Conservation (phyloP, 2,329 filamentous ascomycete genomes). For the Venturia asperata region DNA sequence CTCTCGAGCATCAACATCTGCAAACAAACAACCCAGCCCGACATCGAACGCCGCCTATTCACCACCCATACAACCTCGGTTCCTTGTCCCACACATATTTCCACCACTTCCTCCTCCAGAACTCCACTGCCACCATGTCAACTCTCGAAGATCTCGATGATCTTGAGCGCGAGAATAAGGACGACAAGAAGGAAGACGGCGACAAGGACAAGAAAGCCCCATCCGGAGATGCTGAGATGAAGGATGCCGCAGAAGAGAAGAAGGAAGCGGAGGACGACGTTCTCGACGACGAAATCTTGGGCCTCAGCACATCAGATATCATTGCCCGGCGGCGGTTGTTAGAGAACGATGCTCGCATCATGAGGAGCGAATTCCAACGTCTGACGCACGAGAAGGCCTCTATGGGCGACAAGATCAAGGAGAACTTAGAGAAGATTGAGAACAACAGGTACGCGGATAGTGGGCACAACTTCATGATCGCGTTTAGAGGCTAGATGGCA, state of each 20-base stretch:
- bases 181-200: conserved; percentile 46
- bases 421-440: conserved; percentile 97
- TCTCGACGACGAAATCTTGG: conserved; percentile 88
- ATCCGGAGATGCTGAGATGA: conserved; percentile 78
- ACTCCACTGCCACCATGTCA: conserved; percentile 54
- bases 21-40: not conserved
- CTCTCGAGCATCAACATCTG: not conserved
- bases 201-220: conserved; percentile 49
- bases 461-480: not conserved
- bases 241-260: conserved; percentile 62
- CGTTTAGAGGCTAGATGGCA: conserved; percentile 3
- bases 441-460: conserved; percentile 73
- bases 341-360: conserved; percentile 96
- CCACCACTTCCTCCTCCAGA: not conserved
- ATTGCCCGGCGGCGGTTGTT: conserved; percentile 81
- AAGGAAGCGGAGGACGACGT: conserved; percentile 67
- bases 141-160: conserved; percentile 89
- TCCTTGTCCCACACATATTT: not conserved
- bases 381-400: conserved; percentile 90
- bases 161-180: conserved; percentile 68
- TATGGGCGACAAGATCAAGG: conserved; percentile 99
- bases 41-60: not conserved
- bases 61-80: not conserved
- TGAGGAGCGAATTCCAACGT: conserved; percentile 94
- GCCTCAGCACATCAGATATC: conserved; percentile 90